Conservation (phyloP, 177 flowering plant genomes). For the Tripterygium wilfordii region DNA sequence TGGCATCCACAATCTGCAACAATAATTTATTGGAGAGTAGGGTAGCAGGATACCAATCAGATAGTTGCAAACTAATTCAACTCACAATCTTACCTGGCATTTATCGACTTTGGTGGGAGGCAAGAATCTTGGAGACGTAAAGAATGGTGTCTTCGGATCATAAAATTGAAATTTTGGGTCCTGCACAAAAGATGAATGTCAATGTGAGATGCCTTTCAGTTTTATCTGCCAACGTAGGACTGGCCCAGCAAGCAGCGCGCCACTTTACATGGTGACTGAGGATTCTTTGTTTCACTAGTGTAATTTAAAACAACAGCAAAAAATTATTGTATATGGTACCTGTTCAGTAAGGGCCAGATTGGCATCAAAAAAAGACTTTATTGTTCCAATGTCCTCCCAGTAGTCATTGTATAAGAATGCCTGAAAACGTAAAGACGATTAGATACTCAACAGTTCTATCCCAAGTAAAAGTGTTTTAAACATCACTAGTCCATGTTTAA, state of each 20-base stretch:
- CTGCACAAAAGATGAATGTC: conserved; percentile 44
- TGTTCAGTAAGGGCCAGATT: conserved; percentile 92
- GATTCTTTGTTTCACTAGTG: too few relatives aligned
- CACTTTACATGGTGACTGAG: too few relatives aligned
- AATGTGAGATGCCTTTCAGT: neutral
- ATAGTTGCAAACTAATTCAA: conserved; percentile 2
- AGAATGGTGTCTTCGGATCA: conserved; percentile 96
- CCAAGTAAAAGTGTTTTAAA: neutral
- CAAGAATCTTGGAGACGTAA: conserved; percentile 86
- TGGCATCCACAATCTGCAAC: conserved; percentile 77
- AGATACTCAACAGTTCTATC: conserved; percentile 3
- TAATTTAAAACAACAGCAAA: too few relatives aligned
- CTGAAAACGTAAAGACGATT: conserved; percentile 28
- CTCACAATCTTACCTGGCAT: conserved; percentile 75
- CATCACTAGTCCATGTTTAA: too few relatives aligned
- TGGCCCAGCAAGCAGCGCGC: too few relatives aligned
- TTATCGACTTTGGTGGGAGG: conserved; percentile 93
- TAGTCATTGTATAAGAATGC: conserved; percentile 91
- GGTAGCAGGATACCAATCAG: too few relatives aligned
- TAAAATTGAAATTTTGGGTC: conserved; percentile 76
- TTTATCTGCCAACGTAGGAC: neutral
- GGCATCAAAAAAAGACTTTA: conserved; percentile 86
- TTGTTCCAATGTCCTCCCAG: conserved; percentile 99
- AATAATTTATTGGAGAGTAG: conserved; percentile 1
- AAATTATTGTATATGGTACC: too few relatives aligned